Evolutionary conservation across 352 stramenopile genomes (phyloP), one percentile per base, ranked within the genome.

Genomic region (Globisporangium acanthophoron): DNA sequence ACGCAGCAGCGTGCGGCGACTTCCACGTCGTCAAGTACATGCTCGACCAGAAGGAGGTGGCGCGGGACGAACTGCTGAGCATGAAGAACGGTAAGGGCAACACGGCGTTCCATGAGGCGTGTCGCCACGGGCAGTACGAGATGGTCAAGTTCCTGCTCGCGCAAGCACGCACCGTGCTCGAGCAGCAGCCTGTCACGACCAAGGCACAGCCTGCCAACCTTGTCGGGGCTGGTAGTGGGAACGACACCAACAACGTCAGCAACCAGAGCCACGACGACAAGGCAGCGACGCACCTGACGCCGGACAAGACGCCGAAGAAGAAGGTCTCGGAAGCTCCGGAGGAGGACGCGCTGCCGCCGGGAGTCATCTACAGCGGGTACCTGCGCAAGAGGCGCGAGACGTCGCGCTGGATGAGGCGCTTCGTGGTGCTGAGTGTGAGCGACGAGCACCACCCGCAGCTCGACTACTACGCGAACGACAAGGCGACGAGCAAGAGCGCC

Each of bases 1-100:
- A 90, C 35, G 78, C 68, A 12, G 79, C 83, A 3, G 66, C 65
- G 12, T 79, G 75, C 41, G 79, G 83, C 0, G 83, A 93, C 46
- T 82, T 93, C 52, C 76, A 93, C 48, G 80, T 91, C 1, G 70
- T 88, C 60, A 85, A 88, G 58, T 93, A 76, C 49, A 89, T 93
- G 74, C 71, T 88, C 20, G 64, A 74, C 24, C 65, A 76, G n/a
- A 53, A 41, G 4, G 18, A 31, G 16, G 9, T 62, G 13, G 46
- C 49, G 0, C 49, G 68, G 20, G 44, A 62, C 3, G 58, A 65
- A 12, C 52, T 88, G 20, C 67, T 90, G 18, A 53, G 62, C 16
- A 64, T 80, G n/a, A 68, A 61, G n/a, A 93, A 93, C 29, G 70
- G 63, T 5, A 49, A 54, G 4, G 81, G 81, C 8, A 59, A 78